Base-by-base conservation (phyloP, 495 filamentous ascomycete genomes). In the Echria macrotheca region DNA sequence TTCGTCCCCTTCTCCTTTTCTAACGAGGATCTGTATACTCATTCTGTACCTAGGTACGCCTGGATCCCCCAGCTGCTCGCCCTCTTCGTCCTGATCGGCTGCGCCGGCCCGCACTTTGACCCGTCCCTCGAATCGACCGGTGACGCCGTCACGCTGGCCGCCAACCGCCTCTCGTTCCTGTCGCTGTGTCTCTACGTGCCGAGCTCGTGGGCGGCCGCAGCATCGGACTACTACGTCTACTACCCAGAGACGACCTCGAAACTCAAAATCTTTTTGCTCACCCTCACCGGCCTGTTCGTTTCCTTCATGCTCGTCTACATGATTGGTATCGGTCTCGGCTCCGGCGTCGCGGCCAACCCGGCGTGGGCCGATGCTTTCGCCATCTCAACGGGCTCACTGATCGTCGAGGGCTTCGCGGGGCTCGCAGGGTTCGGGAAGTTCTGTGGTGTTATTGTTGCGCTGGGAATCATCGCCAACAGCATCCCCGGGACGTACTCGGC, bases 401-500 rank as follows among this genome's bases (percentile, higher is more conserved):
- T 89, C 11, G 81, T 86, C 6, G 77, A 81, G 56, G 85, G 75
- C 15, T 86, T 77, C 58, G 68, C 64, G 2, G 75, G 80, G 0
- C 70, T 89, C 0, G 76, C 78, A 31, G 68, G 67, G 0, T 91
- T 91, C 52, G 86, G 86, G 33, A 82, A 82, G 53, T 85, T 89
- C 70, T 85, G 82, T 61, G 75, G 77, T 15, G 83, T 88, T 1
- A 60, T 91, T n/a, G 69, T 85, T 6, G 82, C 84, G 0, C 68
- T 91, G 1, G 83, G 85, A 1, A 69, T 88, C 8, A 81, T 89
- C 39, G 78, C 84, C 24, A 91, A 91, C 60, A 76, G 78, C 26
- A 74, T 89, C 26, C 70, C 81, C 0, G 83, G 84, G 1, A 81
- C 80, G 4, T 91, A 89, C 64, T 82, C 80, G 18, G 69, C 78